phyloP scores from a whole-genome alignment of 331 rosid species.

The Saraca asoca region DNA sequence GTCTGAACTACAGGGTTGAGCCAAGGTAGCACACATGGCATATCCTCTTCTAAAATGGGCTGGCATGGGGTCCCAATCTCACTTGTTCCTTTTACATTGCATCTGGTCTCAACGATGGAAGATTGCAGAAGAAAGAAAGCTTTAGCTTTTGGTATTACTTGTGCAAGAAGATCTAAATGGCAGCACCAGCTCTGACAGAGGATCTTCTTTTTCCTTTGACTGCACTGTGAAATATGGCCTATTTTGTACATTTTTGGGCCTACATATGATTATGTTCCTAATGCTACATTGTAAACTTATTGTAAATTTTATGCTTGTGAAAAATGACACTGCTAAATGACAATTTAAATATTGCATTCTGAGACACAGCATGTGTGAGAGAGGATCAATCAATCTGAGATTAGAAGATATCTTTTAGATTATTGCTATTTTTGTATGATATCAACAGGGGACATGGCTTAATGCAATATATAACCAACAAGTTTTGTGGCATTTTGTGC shows the following conservation, averaged over 20 bases:
- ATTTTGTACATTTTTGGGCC: conserved; percentile 33
- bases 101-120: conserved; percentile 47
- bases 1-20: conserved; percentile 29
- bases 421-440: conserved; percentile 37
- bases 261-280: conserved; percentile 38
- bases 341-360: conserved; percentile 35
- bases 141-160: conserved; percentile 43
- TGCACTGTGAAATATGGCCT: neutral
- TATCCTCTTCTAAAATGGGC: conserved; percentile 40
- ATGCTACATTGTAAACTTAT: conserved; percentile 20
- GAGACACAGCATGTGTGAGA: conserved; percentile 59
- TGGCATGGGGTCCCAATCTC: conserved; percentile 62
- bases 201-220: conserved; percentile 21
- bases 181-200: neutral
- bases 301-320: conserved; percentile 44
- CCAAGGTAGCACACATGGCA: conserved; percentile 55
- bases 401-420: conserved; percentile 26
- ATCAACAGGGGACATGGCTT: conserved; percentile 11
- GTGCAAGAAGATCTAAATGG: conserved; percentile 6
- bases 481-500: neutral
- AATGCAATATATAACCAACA: conserved; percentile 19
- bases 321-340: conserved; percentile 39
- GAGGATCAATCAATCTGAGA: conserved; percentile 32
- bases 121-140: conserved; percentile 26
- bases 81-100: conserved; percentile 46